Conservation (phyloP, 345 rosid species). For the Pugionium dolabratum region DNA sequence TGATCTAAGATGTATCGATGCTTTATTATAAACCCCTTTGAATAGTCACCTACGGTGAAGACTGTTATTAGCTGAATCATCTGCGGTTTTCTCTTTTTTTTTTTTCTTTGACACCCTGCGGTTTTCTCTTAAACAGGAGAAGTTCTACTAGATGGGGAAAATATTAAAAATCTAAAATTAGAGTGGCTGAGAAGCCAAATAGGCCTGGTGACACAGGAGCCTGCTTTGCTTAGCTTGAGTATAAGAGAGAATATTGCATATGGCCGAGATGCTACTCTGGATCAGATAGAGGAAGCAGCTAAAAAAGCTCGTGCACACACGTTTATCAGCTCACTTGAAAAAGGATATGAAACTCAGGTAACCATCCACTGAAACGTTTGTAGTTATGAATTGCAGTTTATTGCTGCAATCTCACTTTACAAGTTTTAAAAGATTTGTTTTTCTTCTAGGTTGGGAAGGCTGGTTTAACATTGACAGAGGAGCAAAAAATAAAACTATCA, state of each 20-base stretch:
- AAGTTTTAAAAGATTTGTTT: constrained; percentile 24
- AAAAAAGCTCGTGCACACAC: constrained; percentile 96
- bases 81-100: constrained; percentile 18
- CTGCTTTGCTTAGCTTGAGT: constrained; percentile 90
- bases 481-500: constrained; percentile 90
- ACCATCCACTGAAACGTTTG: constrained; percentile 15
- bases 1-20: constrained; percentile 15
- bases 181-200: constrained; percentile 96
- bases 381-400: constrained; percentile 21
- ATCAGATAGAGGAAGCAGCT: constrained; percentile 98
- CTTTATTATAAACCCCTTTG: constrained; percentile 2
- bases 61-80: constrained; percentile 21
- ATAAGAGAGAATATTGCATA: constrained; percentile 90
- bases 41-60: constrained; percentile 31
- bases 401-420: constrained; percentile 9
- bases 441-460: constrained; percentile 81
- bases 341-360: constrained; percentile 96
- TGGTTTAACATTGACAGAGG: constrained; percentile 84
- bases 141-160: constrained; percentile 97
- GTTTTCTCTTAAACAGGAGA: constrained; percentile 70
- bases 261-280: constrained; percentile 78
- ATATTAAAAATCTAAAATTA: constrained; percentile 80
- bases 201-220: constrained; percentile 98
- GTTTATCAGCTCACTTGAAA: constrained; percentile 85
- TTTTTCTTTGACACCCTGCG: neutral